Conservation (phyloP, 2,329 filamentous ascomycete genomes). For the Colletotrichum salicis region DNA sequence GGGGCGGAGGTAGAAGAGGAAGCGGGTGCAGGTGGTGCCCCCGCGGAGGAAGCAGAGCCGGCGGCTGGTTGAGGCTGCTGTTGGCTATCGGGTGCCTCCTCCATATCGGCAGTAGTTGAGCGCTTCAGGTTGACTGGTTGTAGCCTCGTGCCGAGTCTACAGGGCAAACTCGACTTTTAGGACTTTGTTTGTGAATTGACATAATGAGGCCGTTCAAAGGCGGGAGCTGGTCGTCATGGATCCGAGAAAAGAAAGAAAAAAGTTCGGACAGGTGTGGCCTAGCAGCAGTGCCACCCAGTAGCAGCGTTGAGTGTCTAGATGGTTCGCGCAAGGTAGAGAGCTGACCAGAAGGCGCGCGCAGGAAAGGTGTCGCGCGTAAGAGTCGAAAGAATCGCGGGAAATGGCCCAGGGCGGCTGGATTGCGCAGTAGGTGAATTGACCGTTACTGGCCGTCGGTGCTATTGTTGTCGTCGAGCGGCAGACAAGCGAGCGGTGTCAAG, state of each 20-base stretch:
- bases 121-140: constrained; percentile 34
- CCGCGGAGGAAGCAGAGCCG: constrained; percentile 32
- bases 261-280: background rate
- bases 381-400: background rate
- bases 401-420: background rate
- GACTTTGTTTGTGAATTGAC: constrained; percentile 31
- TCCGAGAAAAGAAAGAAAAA: background rate
- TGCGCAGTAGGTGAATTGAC: background rate
- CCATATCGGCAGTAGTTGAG: constrained; percentile 35
- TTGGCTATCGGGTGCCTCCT: constrained; percentile 32
- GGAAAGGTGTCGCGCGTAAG: background rate
- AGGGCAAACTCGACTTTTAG: constrained; percentile 31
- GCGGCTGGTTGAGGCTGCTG: constrained; percentile 28
- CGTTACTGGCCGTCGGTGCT: background rate
- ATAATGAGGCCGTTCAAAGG: constrained; percentile 34
- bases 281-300: background rate
- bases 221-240: constrained; percentile 20
- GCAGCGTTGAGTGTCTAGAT: background rate
- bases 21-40: constrained; percentile 16
- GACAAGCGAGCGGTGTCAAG: background rate
- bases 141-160: constrained; percentile 31
- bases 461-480: background rate
- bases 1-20: constrained; percentile 6
- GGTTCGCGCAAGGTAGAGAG: background rate
- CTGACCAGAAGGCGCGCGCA: background rate